Conservation (phyloP, 176 grass and related monocot genomes). For the barley (Hordeum vulgare) region DNA sequence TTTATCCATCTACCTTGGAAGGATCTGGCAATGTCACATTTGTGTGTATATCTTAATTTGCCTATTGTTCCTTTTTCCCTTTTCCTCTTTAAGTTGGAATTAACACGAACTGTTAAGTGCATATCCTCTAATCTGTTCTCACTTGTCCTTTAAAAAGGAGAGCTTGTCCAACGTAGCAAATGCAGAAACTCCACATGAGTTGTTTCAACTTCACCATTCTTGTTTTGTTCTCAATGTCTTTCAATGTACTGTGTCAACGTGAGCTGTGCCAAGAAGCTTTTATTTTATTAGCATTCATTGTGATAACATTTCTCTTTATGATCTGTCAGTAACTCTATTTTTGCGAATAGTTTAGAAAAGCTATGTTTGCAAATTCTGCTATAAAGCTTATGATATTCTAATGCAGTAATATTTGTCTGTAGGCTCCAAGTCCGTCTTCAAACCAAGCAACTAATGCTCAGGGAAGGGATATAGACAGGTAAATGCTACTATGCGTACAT, state of each 20-base stretch:
- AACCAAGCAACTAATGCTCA: slow-evolving; percentile 45
- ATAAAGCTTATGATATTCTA: slow-evolving; percentile 1
- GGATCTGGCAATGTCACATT: neutral
- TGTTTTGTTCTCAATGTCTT: neutral
- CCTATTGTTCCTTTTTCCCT: neutral
- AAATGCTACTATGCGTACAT: slow-evolving; percentile 10
- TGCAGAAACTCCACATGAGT: neutral
- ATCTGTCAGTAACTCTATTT: slow-evolving; percentile 8
- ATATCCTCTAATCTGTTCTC: neutral
- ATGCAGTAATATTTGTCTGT: slow-evolving; percentile 28
- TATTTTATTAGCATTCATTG: slow-evolving; percentile 7
- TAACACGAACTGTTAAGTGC: neutral
- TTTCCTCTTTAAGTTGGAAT: neutral
- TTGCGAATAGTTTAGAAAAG: neutral
- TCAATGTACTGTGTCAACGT: neutral
- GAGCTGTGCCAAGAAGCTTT: neutral
- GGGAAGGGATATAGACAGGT: slow-evolving; percentile 64
- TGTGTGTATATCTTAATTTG: neutral
- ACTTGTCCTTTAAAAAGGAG: neutral
- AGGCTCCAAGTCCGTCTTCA: slow-evolving; percentile 67
- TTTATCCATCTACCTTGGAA: no score
- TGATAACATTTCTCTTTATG: neutral
- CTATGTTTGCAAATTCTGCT: neutral
- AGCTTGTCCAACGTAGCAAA: neutral
- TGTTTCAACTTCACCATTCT: neutral